Percentiles rank a stretch among this genome's conserved stretches.
These are phyloP conservation scores for Amanita pallidorosea DNA, from an alignment of 768 basidiomycete genomes.

Conservation along the genomic window DNA sequence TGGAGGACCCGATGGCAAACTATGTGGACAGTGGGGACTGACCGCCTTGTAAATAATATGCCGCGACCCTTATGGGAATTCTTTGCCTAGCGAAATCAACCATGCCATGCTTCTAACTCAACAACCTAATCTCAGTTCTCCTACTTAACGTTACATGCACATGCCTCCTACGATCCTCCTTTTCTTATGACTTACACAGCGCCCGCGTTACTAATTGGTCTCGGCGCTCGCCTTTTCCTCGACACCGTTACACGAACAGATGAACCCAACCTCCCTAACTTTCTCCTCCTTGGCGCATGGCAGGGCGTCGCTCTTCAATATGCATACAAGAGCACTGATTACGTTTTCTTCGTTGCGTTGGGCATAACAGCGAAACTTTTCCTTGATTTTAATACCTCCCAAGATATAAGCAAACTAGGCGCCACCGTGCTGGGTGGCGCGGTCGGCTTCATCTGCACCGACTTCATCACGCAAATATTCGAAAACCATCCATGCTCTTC, in stretches of 20 bases:
- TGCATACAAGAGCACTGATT: conserved; percentile 41
- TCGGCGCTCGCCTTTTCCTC: conserved; percentile 62
- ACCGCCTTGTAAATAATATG: background rate
- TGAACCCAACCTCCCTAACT: conserved; percentile 41
- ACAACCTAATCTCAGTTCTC: background rate
- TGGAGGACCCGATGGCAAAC: conserved; percentile 90
- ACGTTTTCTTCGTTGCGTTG: conserved; percentile 46
- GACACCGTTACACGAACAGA: conserved; percentile 42
- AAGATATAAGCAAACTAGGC: conserved; percentile 44
- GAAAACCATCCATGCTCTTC: conserved; percentile 33
- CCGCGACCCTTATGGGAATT: background rate
- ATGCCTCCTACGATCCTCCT: background rate
- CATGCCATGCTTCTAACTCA: background rate
- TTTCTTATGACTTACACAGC: conserved; percentile 34
- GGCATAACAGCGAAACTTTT: conserved; percentile 52
- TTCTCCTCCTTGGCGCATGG: conserved; percentile 60
- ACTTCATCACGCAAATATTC: conserved; percentile 56
- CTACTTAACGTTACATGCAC: background rate
- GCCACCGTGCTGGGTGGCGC: conserved; percentile 57
- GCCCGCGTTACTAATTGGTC: conserved; percentile 61
- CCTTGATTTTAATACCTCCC: conserved; percentile 45
- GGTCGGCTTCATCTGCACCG: conserved; percentile 61
- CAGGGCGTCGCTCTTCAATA: conserved; percentile 70
- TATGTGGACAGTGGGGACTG: conserved; percentile 56
- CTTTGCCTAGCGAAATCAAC: background rate